Evolutionary conservation across 768 basidiomycete genomes (phyloP).

Genomic region (Kwoniella bestiolae): DNA sequence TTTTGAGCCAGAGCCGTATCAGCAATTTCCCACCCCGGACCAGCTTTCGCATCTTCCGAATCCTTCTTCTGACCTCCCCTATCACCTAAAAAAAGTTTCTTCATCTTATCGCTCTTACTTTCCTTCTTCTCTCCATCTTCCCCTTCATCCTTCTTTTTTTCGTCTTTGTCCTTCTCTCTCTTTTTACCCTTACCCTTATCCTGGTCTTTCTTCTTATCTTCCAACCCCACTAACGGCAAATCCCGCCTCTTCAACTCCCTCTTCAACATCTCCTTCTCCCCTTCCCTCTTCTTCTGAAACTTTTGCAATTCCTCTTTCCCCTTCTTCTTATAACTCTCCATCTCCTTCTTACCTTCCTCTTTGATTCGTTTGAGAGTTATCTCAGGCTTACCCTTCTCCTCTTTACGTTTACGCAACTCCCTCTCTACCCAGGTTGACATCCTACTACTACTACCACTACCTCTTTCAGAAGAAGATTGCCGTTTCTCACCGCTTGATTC

Average conservation of each 20-base stretch:
- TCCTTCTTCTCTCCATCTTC: constrained; percentile 1
- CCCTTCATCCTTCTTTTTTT: constrained; percentile 1
- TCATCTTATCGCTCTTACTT: constrained; percentile 5
- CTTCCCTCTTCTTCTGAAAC: constrained; percentile 17
- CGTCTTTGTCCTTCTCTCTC: constrained; percentile 1
- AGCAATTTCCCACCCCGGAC: constrained; percentile 23
- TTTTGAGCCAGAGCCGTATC: constrained; percentile 19
- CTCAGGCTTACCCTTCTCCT: constrained; percentile 17
- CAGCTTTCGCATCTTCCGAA: background rate
- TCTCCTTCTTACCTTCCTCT: constrained; percentile 18
- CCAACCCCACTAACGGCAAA: constrained; percentile 8
- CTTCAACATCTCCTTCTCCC: constrained; percentile 10
- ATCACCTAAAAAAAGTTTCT: constrained; percentile 1
- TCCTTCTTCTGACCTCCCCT: background rate
- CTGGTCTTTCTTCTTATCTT: constrained; percentile 8
- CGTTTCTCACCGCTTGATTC: constrained; percentile 10
- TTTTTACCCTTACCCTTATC: background rate
- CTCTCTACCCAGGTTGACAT: constrained; percentile 18
- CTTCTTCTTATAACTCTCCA: constrained; percentile 10
- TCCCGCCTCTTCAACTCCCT: constrained; percentile 18
- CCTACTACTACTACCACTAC: background rate
- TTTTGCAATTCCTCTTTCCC: constrained; percentile 16
- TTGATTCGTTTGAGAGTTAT: constrained; percentile 11
- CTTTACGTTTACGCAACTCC: constrained; percentile 19
- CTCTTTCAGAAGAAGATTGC: background rate